Conservation (phyloP, 495 filamentous ascomycete species). For the Talaromyces borbonicus region DNA sequence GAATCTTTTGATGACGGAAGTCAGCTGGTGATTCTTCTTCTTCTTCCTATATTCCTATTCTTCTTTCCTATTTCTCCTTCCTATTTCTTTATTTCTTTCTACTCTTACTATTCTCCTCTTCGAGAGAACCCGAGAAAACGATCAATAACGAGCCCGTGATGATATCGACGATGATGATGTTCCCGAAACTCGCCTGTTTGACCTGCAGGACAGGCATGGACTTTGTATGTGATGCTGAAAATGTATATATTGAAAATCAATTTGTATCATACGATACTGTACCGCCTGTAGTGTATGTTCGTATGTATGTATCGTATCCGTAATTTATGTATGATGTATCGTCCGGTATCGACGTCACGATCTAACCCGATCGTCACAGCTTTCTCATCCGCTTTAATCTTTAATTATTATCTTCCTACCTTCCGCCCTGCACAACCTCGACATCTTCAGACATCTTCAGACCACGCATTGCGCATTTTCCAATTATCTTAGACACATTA, state of each 20-base stretch:
- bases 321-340: no score
- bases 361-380: no score
- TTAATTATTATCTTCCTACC: no score
- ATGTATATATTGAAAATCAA: neutral
- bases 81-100: neutral
- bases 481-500: no score
- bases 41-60: neutral
- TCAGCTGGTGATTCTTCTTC: constrained; percentile 2
- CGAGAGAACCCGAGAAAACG: neutral
- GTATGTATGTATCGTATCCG: no score
- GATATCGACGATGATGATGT: neutral
- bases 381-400: no score
- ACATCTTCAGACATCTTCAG: no score
- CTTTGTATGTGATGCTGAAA: neutral
- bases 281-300: no score
- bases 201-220: neutral
- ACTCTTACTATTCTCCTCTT: neutral
- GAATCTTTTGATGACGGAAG: constrained; percentile 9
- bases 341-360: no score
- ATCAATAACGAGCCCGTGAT: neutral
- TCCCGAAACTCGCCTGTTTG: neutral
- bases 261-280: no score
- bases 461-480: no score
- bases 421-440: no score
- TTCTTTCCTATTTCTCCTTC: neutral